Base-by-base conservation (phyloP, 768 basidiomycete genomes). In the Suillus cothurnatus region DNA sequence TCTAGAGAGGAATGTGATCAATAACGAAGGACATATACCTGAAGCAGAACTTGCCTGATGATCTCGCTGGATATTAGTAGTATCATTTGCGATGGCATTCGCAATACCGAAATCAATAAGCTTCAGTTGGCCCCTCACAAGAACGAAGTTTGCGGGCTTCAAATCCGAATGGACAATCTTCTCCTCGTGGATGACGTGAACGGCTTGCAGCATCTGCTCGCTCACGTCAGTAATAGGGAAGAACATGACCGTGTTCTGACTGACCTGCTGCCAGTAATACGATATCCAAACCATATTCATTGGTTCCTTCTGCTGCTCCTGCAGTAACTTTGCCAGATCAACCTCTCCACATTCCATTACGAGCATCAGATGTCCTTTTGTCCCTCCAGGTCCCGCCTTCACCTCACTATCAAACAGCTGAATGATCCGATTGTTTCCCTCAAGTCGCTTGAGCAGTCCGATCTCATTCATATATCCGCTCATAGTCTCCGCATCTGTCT, bases 41-140 rank as follows among this genome's bases (percentile, higher is more conserved):
- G 49, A 41, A 61, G 47, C 9, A 53, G 32, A 39, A 64, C 79
- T 34, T 70, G 94, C 94, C 86, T 96, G 95, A 72, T 94, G 93
- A 70, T 99, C 97, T 64, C 97, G 85, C 69, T 97, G 95, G 64
- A 99, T 98, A 72, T 99, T 98, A 3, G 97, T 98, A 2, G 97
- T 99, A 71, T 99, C 97, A 73, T 96, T 98, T 21, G 96, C 95
- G 69, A 99, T 97, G 11, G 96, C 96, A 74, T 98, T 98, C 17
- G 97, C 96, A 72, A 99, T 99, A n/a, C 97, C 97, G 73, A 99
- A 99, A 76, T 99, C 97, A 69, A 99, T 99, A 67, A 99, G 81
- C 84, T 99, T 99, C 64, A 99, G 82, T 69, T 94, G 91, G 6
- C 97, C 97, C 65, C 91, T 89, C 63, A 99, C 97, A 36, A 99